Evolutionary conservation across 2,329 filamentous ascomycete genomes (phyloP), one percentile per base, ranked within the genome.

Genomic region (Beauveria brongniartii): DNA sequence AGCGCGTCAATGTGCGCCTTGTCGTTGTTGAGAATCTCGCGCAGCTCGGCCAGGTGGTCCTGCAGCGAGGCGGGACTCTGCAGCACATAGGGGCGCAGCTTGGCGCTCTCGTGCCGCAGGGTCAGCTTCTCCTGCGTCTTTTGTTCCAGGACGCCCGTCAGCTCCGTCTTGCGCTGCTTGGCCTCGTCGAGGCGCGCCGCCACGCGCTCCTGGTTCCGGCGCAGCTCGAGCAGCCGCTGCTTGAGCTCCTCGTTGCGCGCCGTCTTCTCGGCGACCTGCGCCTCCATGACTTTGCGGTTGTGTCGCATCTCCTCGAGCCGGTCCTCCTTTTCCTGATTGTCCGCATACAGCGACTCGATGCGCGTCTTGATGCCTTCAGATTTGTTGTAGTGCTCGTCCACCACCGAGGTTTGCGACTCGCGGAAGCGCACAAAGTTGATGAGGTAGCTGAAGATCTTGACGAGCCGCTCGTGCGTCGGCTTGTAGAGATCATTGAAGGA

Each of bases 371-470:
- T 92, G 62, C 84, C 85, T 74, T 97, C 91, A 14, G 90, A 85
- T 69, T 91, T 92, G 78, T 96, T 94, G 78, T 94, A 94, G 75
- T 97, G 90, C 72, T 95, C 86, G 72, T 97, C 92, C 65, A 97
- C 96, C 34, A 94, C 86, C 44, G 80, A 79, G 1, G 92, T 95
- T 74, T 97, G 93, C 64, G 89, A 92, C 77, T 97, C 92, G 68
- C 94, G 89, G 77, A 97, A 99, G 58, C 94, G 87, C 67, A 97
- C 92, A 75, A 99, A 99, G 76, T 99, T 99, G 79, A 99, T 99
- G 65, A 97, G 84, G 75, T 97, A 97, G 65, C 91, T 96, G 73
- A 99, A 94, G 69, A 97, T 95, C 77, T 94, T 96, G 69, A 93
- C 89, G 16, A 97, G 82, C 50, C 94, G 89, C 62, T 91, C 89